These are phyloP conservation scores for Nasturtium officinale DNA, from an alignment of 345 rosid genomes.

Conservation along the genomic window DNA sequence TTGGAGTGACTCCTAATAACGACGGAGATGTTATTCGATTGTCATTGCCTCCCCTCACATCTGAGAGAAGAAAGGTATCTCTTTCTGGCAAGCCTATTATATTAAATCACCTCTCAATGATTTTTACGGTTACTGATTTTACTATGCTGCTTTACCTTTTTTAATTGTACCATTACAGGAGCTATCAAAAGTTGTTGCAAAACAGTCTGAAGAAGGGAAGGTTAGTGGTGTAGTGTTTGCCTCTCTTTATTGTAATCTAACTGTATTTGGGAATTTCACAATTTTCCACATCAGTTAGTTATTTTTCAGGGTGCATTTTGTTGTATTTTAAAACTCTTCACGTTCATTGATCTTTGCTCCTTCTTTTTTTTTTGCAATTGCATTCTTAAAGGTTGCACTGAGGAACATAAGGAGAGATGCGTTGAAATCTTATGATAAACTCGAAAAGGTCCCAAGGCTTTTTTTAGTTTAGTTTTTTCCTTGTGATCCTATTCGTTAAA, in stretches of 20 bases:
- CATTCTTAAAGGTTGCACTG: slow-evolving; percentile 67
- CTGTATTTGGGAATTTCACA: not conserved
- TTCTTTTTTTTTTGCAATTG: slow-evolving; percentile 15
- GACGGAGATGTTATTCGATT: slow-evolving; percentile 92
- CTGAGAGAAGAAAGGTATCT: slow-evolving; percentile 88
- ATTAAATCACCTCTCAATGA: not conserved
- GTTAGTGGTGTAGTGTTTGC: slow-evolving; percentile 43
- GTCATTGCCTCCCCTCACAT: slow-evolving; percentile 80
- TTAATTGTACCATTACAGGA: slow-evolving; percentile 56
- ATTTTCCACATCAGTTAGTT: not conserved
- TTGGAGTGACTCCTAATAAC: slow-evolving; percentile 86
- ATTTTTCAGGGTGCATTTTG: not conserved
- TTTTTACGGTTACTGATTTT: not conserved
- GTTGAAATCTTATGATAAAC: slow-evolving; percentile 85
- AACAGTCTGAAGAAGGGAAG: slow-evolving; percentile 94
- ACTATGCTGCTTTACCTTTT: not conserved
- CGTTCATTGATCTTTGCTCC: not conserved
- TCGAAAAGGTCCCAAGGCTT: slow-evolving; percentile 70
- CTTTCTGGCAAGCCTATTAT: slow-evolving; percentile 8
- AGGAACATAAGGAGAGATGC: slow-evolving; percentile 96
- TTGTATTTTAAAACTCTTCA: not conserved
- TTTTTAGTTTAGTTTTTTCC: not conserved
- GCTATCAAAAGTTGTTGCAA: slow-evolving; percentile 81
- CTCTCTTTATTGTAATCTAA: slow-evolving; percentile 1
- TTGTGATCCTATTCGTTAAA: not conserved